These are phyloP conservation scores for Neurospora sp. DNA, from an alignment of 495 filamentous ascomycete genomes.

Conservation along the genomic window DNA sequence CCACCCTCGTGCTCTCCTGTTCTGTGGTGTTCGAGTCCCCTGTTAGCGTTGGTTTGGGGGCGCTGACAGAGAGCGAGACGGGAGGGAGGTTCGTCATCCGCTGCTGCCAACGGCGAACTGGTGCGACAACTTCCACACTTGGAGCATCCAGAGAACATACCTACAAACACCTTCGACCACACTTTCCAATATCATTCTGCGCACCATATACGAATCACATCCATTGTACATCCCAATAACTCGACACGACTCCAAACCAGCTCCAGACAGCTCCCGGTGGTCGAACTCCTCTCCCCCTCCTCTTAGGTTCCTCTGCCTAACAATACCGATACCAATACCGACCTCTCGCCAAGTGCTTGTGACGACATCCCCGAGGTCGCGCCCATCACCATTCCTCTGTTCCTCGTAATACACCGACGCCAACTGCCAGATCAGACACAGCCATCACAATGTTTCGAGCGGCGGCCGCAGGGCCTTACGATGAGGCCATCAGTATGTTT, in stretches of 20 bases:
- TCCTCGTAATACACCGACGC: not conserved
- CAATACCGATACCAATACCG: not conserved
- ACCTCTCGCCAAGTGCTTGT: not conserved
- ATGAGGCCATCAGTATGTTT: conserved; percentile 41
- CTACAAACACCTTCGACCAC: not conserved
- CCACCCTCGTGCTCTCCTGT: not conserved
- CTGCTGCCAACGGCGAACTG: not conserved
- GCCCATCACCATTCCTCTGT: not conserved
- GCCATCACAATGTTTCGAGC: conserved; percentile 39
- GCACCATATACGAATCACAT: not conserved
- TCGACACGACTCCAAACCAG: not conserved
- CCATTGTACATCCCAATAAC: not conserved
- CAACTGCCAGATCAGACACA: not conserved
- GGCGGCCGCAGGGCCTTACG: conserved; percentile 39
- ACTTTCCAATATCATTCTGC: not conserved
- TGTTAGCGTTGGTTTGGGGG: not conserved
- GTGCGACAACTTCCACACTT: not conserved
- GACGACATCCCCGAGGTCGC: not conserved
- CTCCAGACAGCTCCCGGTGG: not conserved
- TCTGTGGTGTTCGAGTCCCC: not conserved
- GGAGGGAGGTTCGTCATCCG: not conserved
- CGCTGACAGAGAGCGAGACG: not conserved
- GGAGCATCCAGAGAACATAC: not conserved
- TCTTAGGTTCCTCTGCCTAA: not conserved
- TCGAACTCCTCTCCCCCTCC: not conserved